Evolutionary conservation across 2,329 filamentous ascomycete genomes (phyloP).

Genomic region (Aurifilum marmelostoma): DNA sequence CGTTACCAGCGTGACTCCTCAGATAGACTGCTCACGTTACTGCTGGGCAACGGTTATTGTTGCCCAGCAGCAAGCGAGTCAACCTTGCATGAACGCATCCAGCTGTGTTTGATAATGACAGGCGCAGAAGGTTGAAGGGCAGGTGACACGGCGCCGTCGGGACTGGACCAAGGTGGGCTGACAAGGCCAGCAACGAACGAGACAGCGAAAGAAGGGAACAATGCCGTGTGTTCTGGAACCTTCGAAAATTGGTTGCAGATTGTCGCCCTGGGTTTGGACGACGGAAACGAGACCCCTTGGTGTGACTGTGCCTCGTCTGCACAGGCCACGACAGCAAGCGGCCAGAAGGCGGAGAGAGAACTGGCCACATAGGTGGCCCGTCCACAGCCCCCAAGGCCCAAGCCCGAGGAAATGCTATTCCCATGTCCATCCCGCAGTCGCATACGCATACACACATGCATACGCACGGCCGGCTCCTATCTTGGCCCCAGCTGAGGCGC

Average conservation of each 20-base stretch:
- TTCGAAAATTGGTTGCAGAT: conserved; percentile 8
- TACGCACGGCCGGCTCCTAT: not conserved
- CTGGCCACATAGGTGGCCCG: not conserved
- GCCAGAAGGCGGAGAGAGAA: not conserved
- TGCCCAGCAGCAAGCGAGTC: conserved; percentile 30
- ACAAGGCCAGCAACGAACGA: not conserved
- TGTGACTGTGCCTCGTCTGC: not conserved
- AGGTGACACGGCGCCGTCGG: conserved; percentile 21
- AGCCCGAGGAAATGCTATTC: no score
- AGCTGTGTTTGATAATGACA: conserved; percentile 17
- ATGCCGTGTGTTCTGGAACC: conserved; percentile 13
- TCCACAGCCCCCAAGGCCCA: conserved; percentile 1
- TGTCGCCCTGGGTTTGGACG: not conserved
- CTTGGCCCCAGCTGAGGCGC: not conserved
- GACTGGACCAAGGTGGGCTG: not conserved
- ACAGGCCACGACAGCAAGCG: not conserved
- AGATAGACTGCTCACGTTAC: conserved; percentile 24
- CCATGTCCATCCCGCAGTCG: no score
- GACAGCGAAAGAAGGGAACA: not conserved
- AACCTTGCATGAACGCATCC: conserved; percentile 31
- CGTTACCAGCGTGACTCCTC: conserved; percentile 22
- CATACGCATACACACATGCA: not conserved
- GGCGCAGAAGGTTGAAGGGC: conserved; percentile 16
- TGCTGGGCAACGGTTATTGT: conserved; percentile 26
- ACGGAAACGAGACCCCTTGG: not conserved